phyloP scores from a whole-genome alignment of 2,329 filamentous ascomycete species.

The Lasiodiplodia sp. region DNA sequence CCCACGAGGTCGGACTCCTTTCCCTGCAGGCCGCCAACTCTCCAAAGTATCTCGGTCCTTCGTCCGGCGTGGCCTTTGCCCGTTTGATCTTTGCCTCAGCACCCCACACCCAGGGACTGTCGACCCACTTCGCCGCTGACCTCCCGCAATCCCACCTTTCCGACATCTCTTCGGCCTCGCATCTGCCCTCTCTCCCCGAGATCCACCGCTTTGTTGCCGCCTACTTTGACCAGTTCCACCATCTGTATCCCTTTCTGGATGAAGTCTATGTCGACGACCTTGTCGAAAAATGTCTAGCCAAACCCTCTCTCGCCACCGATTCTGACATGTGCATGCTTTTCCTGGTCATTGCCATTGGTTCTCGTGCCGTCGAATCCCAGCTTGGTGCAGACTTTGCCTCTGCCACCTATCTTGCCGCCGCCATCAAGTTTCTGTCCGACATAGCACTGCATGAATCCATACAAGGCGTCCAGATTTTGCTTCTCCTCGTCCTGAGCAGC shows the following conservation, averaged over 20 bases:
- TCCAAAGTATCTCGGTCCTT: constrained; percentile 63
- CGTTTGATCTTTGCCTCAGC: constrained; percentile 55
- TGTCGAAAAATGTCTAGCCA: constrained; percentile 6
- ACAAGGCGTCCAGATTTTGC: constrained; percentile 58
- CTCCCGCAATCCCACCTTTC: constrained; percentile 6
- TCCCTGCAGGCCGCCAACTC: constrained; percentile 58
- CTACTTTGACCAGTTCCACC: constrained; percentile 59
- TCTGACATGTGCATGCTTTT: neutral
- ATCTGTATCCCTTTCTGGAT: constrained; percentile 60
- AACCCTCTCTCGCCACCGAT: neutral
- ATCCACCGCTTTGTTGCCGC: constrained; percentile 53
- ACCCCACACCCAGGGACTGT: constrained; percentile 29
- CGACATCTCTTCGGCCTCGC: constrained; percentile 28
- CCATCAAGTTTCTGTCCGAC: constrained; percentile 56
- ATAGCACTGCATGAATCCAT: constrained; percentile 59
- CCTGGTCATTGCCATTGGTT: constrained; percentile 57
- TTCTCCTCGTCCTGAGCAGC: constrained; percentile 58
- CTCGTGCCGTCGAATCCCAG: constrained; percentile 55
- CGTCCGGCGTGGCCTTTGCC: constrained; percentile 63
- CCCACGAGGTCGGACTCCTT: constrained; percentile 63
- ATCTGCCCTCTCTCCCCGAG: constrained; percentile 44
- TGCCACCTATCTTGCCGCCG: constrained; percentile 59
- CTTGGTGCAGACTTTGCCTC: constrained; percentile 54
- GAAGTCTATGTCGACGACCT: constrained; percentile 52
- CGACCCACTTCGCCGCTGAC: constrained; percentile 36